Evolutionary conservation across 2,329 filamentous ascomycete genomes (phyloP).

Genomic region (Epichloe aotearoae): DNA sequence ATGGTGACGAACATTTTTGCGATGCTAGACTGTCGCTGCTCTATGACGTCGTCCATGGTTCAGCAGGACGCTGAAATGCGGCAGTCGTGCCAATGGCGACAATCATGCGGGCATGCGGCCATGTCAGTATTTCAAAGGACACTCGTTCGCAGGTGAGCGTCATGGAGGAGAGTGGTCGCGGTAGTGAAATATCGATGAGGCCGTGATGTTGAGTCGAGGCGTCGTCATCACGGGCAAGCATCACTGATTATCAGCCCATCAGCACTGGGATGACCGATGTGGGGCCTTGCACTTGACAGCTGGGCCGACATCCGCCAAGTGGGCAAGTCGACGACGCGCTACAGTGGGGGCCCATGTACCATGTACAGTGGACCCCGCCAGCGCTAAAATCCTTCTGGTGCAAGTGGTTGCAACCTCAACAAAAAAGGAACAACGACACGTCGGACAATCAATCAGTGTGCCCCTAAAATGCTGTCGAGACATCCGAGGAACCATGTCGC

Average conservation of each 20-base stretch:
- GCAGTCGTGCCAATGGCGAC: neutral
- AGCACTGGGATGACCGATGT: neutral
- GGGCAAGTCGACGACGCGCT: neutral
- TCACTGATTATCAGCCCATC: neutral
- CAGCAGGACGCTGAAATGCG: conserved; percentile 7
- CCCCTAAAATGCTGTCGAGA: too few species aligned
- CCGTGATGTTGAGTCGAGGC: neutral
- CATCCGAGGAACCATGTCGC: too few species aligned
- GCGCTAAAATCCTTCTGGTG: too few species aligned
- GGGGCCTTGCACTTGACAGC: neutral
- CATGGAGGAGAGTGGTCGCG: neutral
- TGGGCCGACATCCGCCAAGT: neutral
- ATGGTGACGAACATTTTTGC: conserved; percentile 18
- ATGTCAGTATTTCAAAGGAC: neutral
- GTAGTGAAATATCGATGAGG: neutral
- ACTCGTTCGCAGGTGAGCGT: neutral
- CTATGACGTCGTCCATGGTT: conserved; percentile 18
- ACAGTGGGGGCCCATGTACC: too few species aligned
- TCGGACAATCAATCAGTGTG: too few species aligned
- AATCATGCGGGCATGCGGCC: neutral
- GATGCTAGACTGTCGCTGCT: conserved; percentile 20
- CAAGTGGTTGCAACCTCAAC: too few species aligned
- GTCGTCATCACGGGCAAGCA: neutral
- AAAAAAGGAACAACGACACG: too few species aligned
- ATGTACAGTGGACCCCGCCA: too few species aligned